Base-by-base conservation (phyloP, 805 yeast species). In the Myxozyma vanderwaltii region DNA sequence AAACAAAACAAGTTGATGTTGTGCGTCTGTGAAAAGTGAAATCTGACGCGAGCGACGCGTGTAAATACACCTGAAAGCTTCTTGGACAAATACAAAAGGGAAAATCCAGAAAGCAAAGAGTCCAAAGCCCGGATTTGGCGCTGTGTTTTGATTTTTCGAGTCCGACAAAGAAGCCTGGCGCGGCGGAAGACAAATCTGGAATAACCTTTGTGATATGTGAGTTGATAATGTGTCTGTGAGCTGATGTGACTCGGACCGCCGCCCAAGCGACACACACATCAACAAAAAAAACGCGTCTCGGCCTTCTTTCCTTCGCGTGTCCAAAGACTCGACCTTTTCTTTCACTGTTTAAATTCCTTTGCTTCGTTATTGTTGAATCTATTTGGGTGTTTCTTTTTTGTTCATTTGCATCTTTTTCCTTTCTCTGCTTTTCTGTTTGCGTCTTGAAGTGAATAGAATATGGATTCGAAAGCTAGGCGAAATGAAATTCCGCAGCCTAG, bases 401-500 rank as follows among this genome's bases (percentile, higher is more conserved):
- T 21, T n/a, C 10, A 10, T 38, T 8, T 2, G 21, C 2, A 21
- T 2, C 17, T 38, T 8, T 17, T 7, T n/a, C 19, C n/a, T n/a
- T n/a, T n/a, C n/a, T n/a, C n/a, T n/a, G n/a, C 1, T 49, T 24
- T 38, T 23, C 19, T 1, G 39, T 38, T 17, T 26, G 8, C 19
- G 8, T 33, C 2, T 17, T 5, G n/a, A 13, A 19, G n/a, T 19
- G 33, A 19, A 8, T 3, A 33, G 15, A 8, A 51, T 10, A 59
- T 59, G 63, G 63, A 59, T 10, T 50, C 57, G 24, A 59, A 56
- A 31, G 53, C 44, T 23, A 52, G 60, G 35, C 56, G 61, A 23
- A 24, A 48, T 15, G 43, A 24, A 17, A 38, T n/a, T n/a, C n/a
- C 40, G 50, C 58, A 61, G 49, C 75, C 77, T 35, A 83, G 98